Conservation (phyloP, 192 early-diverging fungal species). For the Diversispora epigaea region DNA sequence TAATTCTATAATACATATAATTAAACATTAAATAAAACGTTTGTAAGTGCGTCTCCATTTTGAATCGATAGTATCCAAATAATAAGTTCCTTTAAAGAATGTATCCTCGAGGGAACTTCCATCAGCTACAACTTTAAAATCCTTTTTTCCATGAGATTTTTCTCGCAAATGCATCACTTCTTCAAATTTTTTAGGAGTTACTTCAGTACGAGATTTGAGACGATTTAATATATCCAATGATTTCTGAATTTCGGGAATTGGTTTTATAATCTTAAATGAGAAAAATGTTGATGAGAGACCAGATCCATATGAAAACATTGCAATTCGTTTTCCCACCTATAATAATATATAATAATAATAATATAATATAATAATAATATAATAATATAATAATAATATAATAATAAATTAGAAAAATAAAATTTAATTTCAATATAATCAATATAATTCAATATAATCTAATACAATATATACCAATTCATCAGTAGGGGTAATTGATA, state of each 20-base stretch:
- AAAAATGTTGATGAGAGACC: conserved; percentile 94
- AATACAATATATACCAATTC: conserved; percentile 49
- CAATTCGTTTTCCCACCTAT: conserved; percentile 77
- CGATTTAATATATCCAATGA: conserved; percentile 69
- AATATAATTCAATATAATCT: not conserved
- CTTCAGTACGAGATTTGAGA: conserved; percentile 70
- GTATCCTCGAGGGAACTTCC: conserved; percentile 55
- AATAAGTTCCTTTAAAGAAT: conserved; percentile 81
- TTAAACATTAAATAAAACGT: conserved; percentile 40
- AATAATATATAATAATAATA: not conserved
- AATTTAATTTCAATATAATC: not conserved
- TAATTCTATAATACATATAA: not conserved
- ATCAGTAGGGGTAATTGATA: conserved; percentile 70
- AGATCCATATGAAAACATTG: conserved; percentile 94
- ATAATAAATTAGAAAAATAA: not conserved
- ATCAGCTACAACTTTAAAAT: conserved; percentile 74
- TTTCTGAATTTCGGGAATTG: conserved; percentile 60
- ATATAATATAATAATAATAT: not conserved
- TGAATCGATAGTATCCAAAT: conserved; percentile 83
- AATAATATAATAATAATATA: not conserved
- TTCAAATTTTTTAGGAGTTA: conserved; percentile 76
- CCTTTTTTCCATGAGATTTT: conserved; percentile 76
- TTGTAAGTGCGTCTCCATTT: conserved; percentile 90
- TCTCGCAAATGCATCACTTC: conserved; percentile 84
- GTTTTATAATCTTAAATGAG: conserved; percentile 77